phyloP scores from a whole-genome alignment of 2,329 filamentous ascomycete species.

The Pyrenochaeta sp. region DNA sequence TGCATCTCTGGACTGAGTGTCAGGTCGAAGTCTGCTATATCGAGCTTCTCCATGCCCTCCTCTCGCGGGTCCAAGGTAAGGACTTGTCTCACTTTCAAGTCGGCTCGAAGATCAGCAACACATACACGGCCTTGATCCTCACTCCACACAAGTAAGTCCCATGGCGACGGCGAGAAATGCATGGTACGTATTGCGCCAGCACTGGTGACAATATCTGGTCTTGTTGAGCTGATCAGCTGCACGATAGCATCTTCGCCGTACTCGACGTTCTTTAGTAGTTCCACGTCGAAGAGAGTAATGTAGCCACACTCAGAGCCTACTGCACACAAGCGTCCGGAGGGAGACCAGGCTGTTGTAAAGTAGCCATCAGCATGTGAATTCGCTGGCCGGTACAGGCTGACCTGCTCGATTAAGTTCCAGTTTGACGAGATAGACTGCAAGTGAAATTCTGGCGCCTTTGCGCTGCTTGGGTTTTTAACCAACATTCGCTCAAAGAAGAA shows the following conservation, averaged over 20 bases:
- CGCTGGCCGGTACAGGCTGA: constrained; percentile 52
- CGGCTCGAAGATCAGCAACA: constrained; percentile 74
- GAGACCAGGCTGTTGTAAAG: constrained; percentile 81
- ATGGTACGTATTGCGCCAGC: constrained; percentile 87
- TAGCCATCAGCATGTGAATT: constrained; percentile 62
- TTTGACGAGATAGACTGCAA: constrained; percentile 35
- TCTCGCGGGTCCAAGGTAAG: constrained; percentile 69
- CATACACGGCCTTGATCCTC: constrained; percentile 83
- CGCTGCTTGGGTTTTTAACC: constrained; percentile 33
- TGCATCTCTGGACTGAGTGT: constrained; percentile 52
- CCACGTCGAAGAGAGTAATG: constrained; percentile 76
- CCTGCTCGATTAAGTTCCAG: constrained; percentile 54
- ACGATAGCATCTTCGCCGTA: constrained; percentile 70
- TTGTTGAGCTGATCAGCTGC: constrained; percentile 79
- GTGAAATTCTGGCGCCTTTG: constrained; percentile 31
- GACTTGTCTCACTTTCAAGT: constrained; percentile 73
- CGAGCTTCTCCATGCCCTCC: constrained; percentile 65
- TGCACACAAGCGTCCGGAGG: constrained; percentile 74
- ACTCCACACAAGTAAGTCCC: constrained; percentile 91
- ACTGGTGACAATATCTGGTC: constrained; percentile 67
- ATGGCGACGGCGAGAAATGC: constrained; percentile 88
- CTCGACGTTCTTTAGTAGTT: constrained; percentile 52
- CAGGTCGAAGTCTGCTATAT: constrained; percentile 61
- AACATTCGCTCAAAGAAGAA: constrained; percentile 77
- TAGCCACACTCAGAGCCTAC: constrained; percentile 82